phyloP scores from a whole-genome alignment of 768 basidiomycete genomes.

The Mycena venus region DNA sequence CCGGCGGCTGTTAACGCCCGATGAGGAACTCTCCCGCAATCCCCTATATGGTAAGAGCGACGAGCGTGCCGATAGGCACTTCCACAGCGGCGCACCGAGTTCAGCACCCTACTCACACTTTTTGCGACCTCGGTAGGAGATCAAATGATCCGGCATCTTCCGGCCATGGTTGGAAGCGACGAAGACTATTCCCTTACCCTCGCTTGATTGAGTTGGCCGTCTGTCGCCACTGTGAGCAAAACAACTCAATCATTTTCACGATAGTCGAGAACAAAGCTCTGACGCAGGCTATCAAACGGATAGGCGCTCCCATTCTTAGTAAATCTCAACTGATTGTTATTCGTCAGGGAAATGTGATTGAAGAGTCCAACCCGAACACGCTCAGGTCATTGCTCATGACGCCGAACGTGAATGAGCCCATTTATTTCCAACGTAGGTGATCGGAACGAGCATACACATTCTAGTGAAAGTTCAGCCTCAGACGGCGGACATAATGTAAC shows the following conservation, averaged over 20 bases:
- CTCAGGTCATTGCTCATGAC: conserved; percentile 16
- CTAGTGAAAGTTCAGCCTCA: not conserved
- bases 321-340: not conserved
- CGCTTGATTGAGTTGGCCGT: not conserved
- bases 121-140: too few species aligned
- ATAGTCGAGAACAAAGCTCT: too few species aligned
- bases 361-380: not conserved
- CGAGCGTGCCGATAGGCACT: not conserved
- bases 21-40: not conserved
- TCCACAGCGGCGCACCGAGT: too few species aligned
- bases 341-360: not conserved
- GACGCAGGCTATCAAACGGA: conserved; percentile 1
- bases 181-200: too few species aligned
- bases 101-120: too few species aligned
- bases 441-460: conserved; percentile 14
- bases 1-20: not conserved
- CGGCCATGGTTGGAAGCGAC: too few species aligned
- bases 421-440: conserved; percentile 1
- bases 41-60: not conserved
- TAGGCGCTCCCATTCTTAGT: conserved; percentile 12
- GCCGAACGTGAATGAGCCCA: conserved; percentile 7
- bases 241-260: too few species aligned
- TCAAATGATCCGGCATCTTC: too few species aligned
- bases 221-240: not conserved
- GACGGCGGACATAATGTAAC: too few species aligned